Evolutionary conservation across 148 eudicot genomes (phyloP), one percentile per base, ranked within the genome.

Genomic region (Vaccinium myrtillus): DNA sequence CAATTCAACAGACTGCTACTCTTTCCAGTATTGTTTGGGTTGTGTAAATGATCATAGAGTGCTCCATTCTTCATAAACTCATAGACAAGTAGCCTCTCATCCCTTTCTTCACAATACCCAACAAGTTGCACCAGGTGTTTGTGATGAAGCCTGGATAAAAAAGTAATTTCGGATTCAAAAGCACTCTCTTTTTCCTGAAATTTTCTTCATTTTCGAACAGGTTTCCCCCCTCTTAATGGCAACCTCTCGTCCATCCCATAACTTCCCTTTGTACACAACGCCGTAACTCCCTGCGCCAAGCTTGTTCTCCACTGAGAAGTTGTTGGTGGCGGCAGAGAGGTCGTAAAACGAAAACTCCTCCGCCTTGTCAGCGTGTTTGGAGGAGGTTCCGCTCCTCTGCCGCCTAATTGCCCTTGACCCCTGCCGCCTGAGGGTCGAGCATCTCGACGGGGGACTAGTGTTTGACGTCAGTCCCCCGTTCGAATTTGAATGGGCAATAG

Each of bases 41-140:
- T 89, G 79, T 97, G 99, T 67, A 97, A 86, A 83, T 97, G 99
- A 90, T 95, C 96, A 75, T 93, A 86, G 2, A 97, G 87, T 14
- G 99, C 95, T 39, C 99, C 98, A 75, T 97, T 94, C 86, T 94
- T 93, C 99, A 97, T 97, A 88, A 79, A 93, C 73, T 97, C 99
- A 10, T 97, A 97, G 3, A 97, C 99, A 85, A 97, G 88, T 0
- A 97, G 91, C 87, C 94, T 90, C 67, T 97, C 99, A 53, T 97
- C 99, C 58, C 92, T 78, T 23, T 97, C 99, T 58, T 97, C 99
- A 51, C 99, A 97, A 81, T 88, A 97, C 59, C 99, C 99, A 78
- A 97, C 95, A 30, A 97, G 93, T 86, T 98, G 88, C 73, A 97
- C 99, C 88, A 97, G 86, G 79, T 97, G 99, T 74, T 97, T 97